Evolutionary conservation across 768 basidiomycete species (phyloP).

Genomic region (Cyclocybe cylindracea): DNA sequence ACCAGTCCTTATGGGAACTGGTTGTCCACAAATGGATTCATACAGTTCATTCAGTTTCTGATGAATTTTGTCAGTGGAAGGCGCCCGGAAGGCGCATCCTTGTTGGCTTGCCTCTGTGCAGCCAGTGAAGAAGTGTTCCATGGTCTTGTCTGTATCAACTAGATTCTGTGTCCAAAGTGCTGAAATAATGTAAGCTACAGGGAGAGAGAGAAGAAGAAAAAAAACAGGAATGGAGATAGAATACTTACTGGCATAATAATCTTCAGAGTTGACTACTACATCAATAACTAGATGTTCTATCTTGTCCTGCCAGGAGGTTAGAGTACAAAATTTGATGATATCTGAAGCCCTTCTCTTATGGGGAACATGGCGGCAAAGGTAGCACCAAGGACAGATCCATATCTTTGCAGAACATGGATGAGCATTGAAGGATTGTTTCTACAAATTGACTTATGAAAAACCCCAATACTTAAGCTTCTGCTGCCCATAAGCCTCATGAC

Average conservation of each 20-base stretch:
- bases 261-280: slow-evolving; percentile 37
- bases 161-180: slow-evolving; percentile 35
- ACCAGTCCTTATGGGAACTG: slow-evolving; percentile 31
- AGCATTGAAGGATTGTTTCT: not conserved
- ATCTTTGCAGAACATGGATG: slow-evolving; percentile 15
- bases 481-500: slow-evolving; percentile 33
- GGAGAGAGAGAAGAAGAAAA: no score
- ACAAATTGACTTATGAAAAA: slow-evolving; percentile 22
- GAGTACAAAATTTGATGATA: not conserved
- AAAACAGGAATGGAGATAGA: not conserved
- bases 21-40: slow-evolving; percentile 24
- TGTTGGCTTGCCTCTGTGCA: slow-evolving; percentile 37
- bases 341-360: slow-evolving; percentile 10
- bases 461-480: slow-evolving; percentile 36
- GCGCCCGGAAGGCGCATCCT: slow-evolving; percentile 37
- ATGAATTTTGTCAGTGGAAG: slow-evolving; percentile 28
- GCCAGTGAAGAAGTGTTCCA: slow-evolving; percentile 33
- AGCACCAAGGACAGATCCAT: slow-evolving; percentile 25
- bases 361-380: slow-evolving; percentile 37
- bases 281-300: slow-evolving; percentile 37
- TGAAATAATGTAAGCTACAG: slow-evolving; percentile 6
- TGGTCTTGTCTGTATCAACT: slow-evolving; percentile 32
- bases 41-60: slow-evolving; percentile 34
- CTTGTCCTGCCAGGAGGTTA: slow-evolving; percentile 25
- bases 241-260: slow-evolving; percentile 36